Evolutionary conservation across 169 alveolate genomes (phyloP), one percentile per base, ranked within the genome.

Genomic region (Plasmodium vivax): DNA sequence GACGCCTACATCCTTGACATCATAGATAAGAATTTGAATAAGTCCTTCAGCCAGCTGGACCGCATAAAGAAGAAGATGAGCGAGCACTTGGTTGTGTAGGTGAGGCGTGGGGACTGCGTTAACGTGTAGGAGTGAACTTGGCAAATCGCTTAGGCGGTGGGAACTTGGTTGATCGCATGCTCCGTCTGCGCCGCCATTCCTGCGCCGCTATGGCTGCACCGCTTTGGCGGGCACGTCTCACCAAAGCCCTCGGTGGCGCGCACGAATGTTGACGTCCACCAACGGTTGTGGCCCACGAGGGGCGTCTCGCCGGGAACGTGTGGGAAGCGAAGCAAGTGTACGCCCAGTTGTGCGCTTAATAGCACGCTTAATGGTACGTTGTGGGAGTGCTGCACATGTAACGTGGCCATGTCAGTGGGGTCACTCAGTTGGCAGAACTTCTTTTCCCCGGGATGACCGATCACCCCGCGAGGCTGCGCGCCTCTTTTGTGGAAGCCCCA

Each of bases 11-110:
- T 87, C 43, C 71, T 87, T 56, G 73, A 87, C 34, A 74, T 79
- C 14, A 87, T 87, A 54, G 77, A 87, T 56, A 87, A 87, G 77
- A 87, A 87, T 34, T 30, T 87, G 62, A 79, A 77, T 77, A 87
- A 47, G 27, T 87, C 93, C 34, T 87, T 87, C 45, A 51, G 8
- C 9, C 87, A 87, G 34, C 19, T 87, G n/a, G 82, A 87, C 36
- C 56, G 81, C 16, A 87, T 87, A 54, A 87, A 77, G 45, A 74
- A 36, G 71, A 87, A 87, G 81, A 79, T 87, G 75, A 41, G 71
- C 8, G 87, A 87, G 14, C 80, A 87, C 16, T 36, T 75, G 19
- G 47, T 77, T 16, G 62, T 71, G 7, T 87, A 54, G 71, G 19
- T 9, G 45, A 23, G 27, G 27, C 27, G 54, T 43, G 54, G 2